Evolutionary conservation across 2,329 filamentous ascomycete species (phyloP).

Genomic region (Coniochaeta hoffmannii): DNA sequence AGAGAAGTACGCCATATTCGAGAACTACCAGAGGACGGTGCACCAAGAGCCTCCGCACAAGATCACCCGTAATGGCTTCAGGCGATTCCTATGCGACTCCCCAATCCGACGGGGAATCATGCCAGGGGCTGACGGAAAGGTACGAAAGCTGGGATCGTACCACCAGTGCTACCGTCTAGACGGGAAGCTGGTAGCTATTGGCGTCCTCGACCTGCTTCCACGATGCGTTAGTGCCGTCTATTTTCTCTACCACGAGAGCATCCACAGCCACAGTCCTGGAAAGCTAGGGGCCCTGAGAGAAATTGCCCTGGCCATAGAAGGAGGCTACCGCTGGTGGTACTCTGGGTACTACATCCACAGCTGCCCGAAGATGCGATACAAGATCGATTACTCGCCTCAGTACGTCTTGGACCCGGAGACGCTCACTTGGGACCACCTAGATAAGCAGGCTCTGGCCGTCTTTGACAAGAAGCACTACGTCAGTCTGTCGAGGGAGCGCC

Average conservation of each 20-base stretch:
- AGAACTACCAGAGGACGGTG: constrained; percentile 68
- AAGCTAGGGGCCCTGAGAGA: constrained; percentile 71
- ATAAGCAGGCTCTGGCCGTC: constrained; percentile 38
- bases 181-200: constrained; percentile 66
- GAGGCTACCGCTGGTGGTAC: constrained; percentile 70
- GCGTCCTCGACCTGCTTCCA: constrained; percentile 69
- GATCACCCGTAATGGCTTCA: constrained; percentile 56
- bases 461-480: constrained; percentile 51
- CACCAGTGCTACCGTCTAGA: constrained; percentile 79
- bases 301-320: constrained; percentile 61
- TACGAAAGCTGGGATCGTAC: constrained; percentile 59
- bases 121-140: constrained; percentile 37
- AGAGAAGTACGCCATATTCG: constrained; percentile 67
- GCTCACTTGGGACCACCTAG: constrained; percentile 54
- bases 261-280: constrained; percentile 62
- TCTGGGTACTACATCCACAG: constrained; percentile 75
- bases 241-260: constrained; percentile 72
- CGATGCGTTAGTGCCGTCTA: constrained; percentile 76
- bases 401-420: constrained; percentile 64
- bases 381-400: constrained; percentile 70
- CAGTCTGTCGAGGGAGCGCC: constrained; percentile 29
- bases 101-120: constrained; percentile 46
- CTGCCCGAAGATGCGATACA: constrained; percentile 79
- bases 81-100: constrained; percentile 66
- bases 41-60: constrained; percentile 58